These are phyloP conservation scores for Myrica gale DNA, from an alignment of 306 rosid genomes.

Conservation along the genomic window DNA sequence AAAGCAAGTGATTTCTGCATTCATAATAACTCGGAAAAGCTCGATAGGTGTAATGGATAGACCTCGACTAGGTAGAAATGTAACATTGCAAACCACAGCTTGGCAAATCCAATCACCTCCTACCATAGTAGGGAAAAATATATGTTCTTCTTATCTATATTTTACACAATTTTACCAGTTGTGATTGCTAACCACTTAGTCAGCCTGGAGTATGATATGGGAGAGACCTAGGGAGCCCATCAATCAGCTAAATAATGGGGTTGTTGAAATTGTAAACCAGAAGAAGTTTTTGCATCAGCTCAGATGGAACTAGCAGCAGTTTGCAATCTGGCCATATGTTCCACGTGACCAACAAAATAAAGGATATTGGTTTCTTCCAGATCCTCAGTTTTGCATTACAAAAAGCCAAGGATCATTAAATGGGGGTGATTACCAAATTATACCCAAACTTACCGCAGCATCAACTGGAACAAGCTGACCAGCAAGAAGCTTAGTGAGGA, in stretches of 20 bases:
- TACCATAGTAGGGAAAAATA: background rate
- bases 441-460: constrained; percentile 71
- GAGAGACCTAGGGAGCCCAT: background rate
- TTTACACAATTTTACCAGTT: background rate
- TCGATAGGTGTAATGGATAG: background rate
- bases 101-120: background rate
- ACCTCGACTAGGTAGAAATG: background rate
- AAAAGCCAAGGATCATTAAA: background rate
- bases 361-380: background rate
- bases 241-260: background rate
- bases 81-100: background rate
- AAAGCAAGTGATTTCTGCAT: background rate
- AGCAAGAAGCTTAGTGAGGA: constrained; percentile 90
- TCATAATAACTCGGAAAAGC: background rate
- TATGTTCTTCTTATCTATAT: background rate
- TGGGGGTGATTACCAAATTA: background rate
- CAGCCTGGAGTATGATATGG: background rate
- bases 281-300: background rate
- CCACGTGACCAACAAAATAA: background rate
- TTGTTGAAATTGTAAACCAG: constrained; percentile 3
- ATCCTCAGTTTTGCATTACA: background rate
- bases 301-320: background rate
- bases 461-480: constrained; percentile 96
- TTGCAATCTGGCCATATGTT: background rate
- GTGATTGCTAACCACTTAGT: background rate